A percentile compares a stretch with the other conserved stretches of the same genome.
Evolutionary conservation across 2,329 filamentous ascomycete genomes (phyloP).

Genomic region (Fusarium anguioides): DNA sequence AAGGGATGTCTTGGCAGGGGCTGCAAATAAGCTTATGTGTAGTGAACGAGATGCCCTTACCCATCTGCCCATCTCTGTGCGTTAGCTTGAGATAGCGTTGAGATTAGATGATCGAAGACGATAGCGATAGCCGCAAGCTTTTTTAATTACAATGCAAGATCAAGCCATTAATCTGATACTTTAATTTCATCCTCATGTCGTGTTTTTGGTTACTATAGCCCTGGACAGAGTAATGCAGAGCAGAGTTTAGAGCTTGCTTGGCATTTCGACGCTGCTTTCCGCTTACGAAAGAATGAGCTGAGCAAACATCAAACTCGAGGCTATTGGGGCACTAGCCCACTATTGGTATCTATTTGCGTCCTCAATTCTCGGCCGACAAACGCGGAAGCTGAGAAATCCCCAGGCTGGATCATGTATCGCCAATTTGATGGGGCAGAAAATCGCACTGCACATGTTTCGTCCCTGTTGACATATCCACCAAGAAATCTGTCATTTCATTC

Average conservation of each 20-base stretch:
- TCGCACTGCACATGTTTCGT: background rate
- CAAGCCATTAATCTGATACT: background rate
- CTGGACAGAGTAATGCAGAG: too few relatives aligned
- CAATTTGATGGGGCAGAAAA: background rate
- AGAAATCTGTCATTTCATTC: background rate
- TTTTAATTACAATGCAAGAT: background rate
- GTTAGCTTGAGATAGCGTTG: background rate
- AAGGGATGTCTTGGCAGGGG: constrained; percentile 9
- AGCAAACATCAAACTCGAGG: background rate
- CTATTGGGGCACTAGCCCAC: background rate
- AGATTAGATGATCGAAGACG: background rate
- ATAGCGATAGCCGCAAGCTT: background rate
- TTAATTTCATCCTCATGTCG: background rate
- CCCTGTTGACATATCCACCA: background rate
- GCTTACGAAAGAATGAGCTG: background rate
- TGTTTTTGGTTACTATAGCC: background rate
- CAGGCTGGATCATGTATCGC: background rate
- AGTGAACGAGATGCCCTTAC: background rate
- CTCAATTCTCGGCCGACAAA: background rate
- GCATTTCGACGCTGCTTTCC: background rate
- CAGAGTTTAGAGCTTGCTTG: background rate
- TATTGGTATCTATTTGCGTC: background rate
- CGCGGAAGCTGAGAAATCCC: background rate
- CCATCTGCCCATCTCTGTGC: background rate
- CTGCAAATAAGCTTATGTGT: constrained; percentile 13